These are phyloP conservation scores for Vachellia collinsii DNA, from an alignment of 306 rosid genomes.

Conservation along the genomic window DNA sequence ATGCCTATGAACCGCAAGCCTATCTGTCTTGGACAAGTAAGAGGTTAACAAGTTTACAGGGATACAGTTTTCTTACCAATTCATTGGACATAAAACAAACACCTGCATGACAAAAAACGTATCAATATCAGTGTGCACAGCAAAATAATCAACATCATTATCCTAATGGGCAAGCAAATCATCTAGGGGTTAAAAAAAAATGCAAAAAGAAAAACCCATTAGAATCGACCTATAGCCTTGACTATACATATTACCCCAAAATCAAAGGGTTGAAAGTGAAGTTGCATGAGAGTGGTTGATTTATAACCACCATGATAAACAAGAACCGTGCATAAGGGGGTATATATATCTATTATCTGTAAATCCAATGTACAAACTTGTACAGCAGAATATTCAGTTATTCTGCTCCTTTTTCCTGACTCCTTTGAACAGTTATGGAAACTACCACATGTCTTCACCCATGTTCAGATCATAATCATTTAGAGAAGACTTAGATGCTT, in stretches of 20 bases:
- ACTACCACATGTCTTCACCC: neutral
- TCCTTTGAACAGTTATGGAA: neutral
- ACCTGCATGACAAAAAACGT: constrained; percentile 57
- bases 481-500: neutral
- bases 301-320: neutral
- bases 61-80: constrained; percentile 67
- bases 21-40: constrained; percentile 1
- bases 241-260: neutral
- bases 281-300: constrained; percentile 7
- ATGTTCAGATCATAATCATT: constrained; percentile 20
- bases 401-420: neutral
- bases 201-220: neutral
- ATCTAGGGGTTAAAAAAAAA: constrained; percentile 13
- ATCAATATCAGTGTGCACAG: constrained; percentile 40
- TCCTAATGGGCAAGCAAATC: neutral
- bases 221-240: neutral
- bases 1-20: constrained; percentile 1
- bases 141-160: constrained; percentile 12
- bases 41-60: constrained; percentile 3
- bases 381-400: constrained; percentile 18
- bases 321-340: neutral
- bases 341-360: neutral
- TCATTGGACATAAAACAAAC: constrained; percentile 96
- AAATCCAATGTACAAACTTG: constrained; percentile 8
- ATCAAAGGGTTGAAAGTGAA: constrained; percentile 14